phyloP scores from a whole-genome alignment of 495 filamentous ascomycete genomes.

The Penicillium silybi region DNA sequence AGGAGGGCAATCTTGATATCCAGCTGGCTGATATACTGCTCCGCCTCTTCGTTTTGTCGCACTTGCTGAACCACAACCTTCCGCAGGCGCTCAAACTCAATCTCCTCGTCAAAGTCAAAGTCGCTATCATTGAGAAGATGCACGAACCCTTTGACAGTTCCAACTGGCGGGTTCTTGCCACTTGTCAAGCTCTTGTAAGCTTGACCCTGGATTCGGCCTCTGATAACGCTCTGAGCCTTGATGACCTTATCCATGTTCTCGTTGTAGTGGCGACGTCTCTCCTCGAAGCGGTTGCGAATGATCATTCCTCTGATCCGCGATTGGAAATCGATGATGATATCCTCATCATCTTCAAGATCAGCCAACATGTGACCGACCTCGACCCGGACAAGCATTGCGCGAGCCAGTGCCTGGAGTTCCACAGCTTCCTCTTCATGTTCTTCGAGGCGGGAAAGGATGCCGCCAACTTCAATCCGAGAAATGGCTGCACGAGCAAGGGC shows the following conservation, averaged over 20 bases:
- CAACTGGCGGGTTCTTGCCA: constrained; percentile 96
- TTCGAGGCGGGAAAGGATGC: constrained; percentile 69
- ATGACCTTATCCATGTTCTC: constrained; percentile 99
- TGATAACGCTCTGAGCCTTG: constrained; percentile 95
- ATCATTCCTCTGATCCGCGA: constrained; percentile 67
- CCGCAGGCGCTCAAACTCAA: constrained; percentile 88
- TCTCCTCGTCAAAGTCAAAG: constrained; percentile 97
- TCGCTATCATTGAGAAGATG: constrained; percentile 97
- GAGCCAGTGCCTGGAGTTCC: constrained; percentile 65
- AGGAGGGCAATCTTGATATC: constrained; percentile 98
- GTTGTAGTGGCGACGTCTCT: constrained; percentile 82
- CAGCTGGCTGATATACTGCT: constrained; percentile 95
- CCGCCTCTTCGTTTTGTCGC: constrained; percentile 91
- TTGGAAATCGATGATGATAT: constrained; percentile 69
- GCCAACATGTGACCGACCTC: constrained; percentile 65
- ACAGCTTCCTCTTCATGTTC: constrained; percentile 71
- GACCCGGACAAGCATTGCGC: constrained; percentile 74
- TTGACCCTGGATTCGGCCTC: constrained; percentile 90
- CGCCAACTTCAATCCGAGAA: constrained; percentile 65
- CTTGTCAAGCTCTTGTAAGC: constrained; percentile 94
- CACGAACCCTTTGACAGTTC: constrained; percentile 95
- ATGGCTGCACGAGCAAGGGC: constrained; percentile 70
- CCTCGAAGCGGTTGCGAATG: constrained; percentile 69
- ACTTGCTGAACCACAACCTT: constrained; percentile 97
- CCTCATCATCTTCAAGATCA: constrained; percentile 78